These are phyloP conservation scores for Epichloe amarillans DNA, from an alignment of 2,329 filamentous ascomycete genomes.

Conservation along the genomic window DNA sequence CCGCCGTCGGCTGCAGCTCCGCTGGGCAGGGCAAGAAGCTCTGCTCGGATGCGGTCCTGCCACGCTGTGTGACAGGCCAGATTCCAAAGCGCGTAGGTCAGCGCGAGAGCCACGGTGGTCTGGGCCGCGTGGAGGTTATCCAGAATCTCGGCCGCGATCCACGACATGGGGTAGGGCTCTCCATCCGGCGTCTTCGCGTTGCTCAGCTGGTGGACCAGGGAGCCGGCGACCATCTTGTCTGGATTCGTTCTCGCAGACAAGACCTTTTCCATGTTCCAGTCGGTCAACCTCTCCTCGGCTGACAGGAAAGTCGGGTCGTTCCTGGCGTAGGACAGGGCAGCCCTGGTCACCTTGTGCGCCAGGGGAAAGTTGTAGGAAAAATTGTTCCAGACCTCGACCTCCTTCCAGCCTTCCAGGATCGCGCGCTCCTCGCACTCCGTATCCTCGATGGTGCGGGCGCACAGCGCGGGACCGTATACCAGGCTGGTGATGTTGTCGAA, in stretches of 20 bases:
- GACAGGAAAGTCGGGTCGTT: slow-evolving; percentile 1
- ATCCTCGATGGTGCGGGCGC: slow-evolving; percentile 3
- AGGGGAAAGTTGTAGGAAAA: slow-evolving; percentile 1
- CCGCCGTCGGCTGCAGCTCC: background rate
- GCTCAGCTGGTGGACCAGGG: slow-evolving; percentile 1
- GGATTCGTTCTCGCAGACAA: background rate
- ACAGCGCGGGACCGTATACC: slow-evolving; percentile 1
- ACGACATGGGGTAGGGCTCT: background rate
- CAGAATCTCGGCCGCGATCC: slow-evolving; percentile 3
- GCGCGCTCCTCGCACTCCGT: background rate
- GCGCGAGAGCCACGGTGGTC: slow-evolving; percentile 2
- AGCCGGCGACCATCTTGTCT: background rate
- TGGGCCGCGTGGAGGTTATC: slow-evolving; percentile 5
- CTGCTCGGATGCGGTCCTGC: background rate
- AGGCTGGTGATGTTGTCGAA: slow-evolving; percentile 5
- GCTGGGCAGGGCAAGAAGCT: background rate
- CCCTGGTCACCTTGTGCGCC: background rate
- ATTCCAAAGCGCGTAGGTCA: slow-evolving; percentile 4
- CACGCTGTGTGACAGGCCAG: slow-evolving; percentile 1
- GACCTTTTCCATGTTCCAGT: slow-evolving; percentile 3
- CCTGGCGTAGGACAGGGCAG: background rate
- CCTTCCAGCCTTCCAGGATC: slow-evolving; percentile 2
- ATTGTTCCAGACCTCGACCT: slow-evolving; percentile 5
- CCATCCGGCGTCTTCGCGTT: slow-evolving; percentile 2
- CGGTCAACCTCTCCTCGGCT: slow-evolving; percentile 3